Evolutionary conservation across 176 grass and related monocot genomes (phyloP).

Genomic region (Rhipidocladum racemiflorum): DNA sequence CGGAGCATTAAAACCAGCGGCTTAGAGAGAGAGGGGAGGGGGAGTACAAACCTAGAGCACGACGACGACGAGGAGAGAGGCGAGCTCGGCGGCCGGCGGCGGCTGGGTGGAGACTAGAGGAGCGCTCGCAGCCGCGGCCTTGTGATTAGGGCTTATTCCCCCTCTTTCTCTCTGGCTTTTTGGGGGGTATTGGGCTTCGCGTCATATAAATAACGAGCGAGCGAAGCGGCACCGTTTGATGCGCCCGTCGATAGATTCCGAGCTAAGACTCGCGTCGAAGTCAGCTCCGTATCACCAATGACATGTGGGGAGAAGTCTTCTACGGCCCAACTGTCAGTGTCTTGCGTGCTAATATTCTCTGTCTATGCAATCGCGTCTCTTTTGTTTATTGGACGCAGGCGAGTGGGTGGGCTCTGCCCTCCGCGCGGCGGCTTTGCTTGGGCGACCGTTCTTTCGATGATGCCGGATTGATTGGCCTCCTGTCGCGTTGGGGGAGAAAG

Average conservation of each 20-base stretch:
- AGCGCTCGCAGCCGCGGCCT: slow-evolving; percentile 21
- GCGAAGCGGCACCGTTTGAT: not conserved
- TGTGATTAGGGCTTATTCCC: slow-evolving; percentile 35
- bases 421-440: not conserved
- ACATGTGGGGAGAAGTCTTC: rapidly evolving
- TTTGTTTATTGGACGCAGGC: not conserved
- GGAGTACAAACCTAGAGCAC: not conserved
- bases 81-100: slow-evolving; percentile 22
- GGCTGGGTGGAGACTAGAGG: not conserved
- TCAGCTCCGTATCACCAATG: no score
- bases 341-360: not conserved
- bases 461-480: not conserved
- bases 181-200: not conserved
- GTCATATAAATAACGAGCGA: not conserved
- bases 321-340: not conserved
- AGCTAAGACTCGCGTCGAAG: no score
- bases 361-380: not conserved
- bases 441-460: not conserved
- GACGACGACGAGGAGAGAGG: not conserved
- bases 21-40: not conserved
- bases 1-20: not conserved
- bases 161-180: not conserved
- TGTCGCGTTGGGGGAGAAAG: not conserved
- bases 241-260: not conserved
- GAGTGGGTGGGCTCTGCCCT: not conserved